Base-by-base conservation (phyloP, 2,329 filamentous ascomycete genomes). In the Rasamsonia emersonii region DNA sequence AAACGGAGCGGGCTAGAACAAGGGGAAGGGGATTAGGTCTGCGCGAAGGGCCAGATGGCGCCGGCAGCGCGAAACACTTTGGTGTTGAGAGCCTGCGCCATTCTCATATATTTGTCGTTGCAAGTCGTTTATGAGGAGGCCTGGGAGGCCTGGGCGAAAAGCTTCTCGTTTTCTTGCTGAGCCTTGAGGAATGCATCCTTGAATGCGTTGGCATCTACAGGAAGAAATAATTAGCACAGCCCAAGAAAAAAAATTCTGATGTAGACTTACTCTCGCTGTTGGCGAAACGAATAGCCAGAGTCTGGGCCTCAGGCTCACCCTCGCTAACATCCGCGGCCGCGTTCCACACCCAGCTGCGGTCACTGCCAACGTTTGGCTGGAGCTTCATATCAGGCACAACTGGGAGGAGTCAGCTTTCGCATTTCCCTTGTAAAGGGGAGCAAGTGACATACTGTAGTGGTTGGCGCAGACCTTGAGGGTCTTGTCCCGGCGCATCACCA, bases 401-500 rank as follows among this genome's bases (percentile, higher is more conserved):
- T 93, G 46, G 33, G 21, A 35, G 31, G 25, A 27, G 38, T 53
- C 32, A 58, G 42, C 31, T 49, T 24, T 30, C 25, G 14, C 28
- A 35, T 34, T 24, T 15, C 28, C 21, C 19, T 34, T 26, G 19
- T 20, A 16, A 19, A 21, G 21, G 18, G 11, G 18, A 24, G 14
- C 13, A 13, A 4, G 14, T 13, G 18, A 69, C 82, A 54, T 79
- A 94, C 88, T 81, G 68, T 98, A 98, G 75, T 98, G 91, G 74
- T 98, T 98, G 59, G 91, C 91, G 80, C 91, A 98, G 67, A 98
- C 91, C 77, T 98, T 98, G 70, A 96, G 79, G 40, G 91, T 98
- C 85, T 96, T 96, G 73, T 98, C 91, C 61, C 91, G 78, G 63
- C 91, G 83, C 91, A 98, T 98, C 50, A 98, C 91, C 53, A 98